These are phyloP conservation scores for Polytolypa hystricis DNA, from an alignment of 2,329 filamentous ascomycete genomes.

Conservation along the genomic window DNA sequence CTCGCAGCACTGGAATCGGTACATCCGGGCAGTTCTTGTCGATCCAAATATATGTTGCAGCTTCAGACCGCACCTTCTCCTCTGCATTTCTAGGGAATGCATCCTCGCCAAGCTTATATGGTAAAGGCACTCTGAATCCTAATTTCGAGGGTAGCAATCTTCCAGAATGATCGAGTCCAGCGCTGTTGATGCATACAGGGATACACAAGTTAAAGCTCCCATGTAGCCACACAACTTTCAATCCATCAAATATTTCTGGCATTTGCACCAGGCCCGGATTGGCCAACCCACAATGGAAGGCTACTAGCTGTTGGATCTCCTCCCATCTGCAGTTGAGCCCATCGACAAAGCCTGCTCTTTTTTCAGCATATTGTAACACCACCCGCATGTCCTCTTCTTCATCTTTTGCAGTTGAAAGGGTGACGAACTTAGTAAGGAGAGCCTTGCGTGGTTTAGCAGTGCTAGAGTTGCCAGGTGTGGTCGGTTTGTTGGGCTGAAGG, in stretches of 20 bases:
- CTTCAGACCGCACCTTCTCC: constrained; percentile 16
- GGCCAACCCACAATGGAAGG: constrained; percentile 9
- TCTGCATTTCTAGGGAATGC: constrained; percentile 13
- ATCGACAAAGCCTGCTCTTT: constrained; percentile 5
- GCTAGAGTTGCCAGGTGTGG: background rate
- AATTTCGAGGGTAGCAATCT: constrained; percentile 5
- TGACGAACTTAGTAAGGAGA: constrained; percentile 5
- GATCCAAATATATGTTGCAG: constrained; percentile 15
- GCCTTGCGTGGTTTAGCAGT: constrained; percentile 4
- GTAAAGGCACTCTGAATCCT: constrained; percentile 9
- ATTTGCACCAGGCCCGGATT: constrained; percentile 7
- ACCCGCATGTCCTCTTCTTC: constrained; percentile 9
- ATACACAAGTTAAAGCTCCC: constrained; percentile 12
- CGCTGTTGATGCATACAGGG: constrained; percentile 8
- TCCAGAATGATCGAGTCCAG: background rate
- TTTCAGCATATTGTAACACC: constrained; percentile 6
- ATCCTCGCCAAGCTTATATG: constrained; percentile 13
- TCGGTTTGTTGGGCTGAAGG: background rate
- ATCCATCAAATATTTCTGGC: constrained; percentile 4
- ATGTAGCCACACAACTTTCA: constrained; percentile 7
- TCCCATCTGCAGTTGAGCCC: constrained; percentile 3
- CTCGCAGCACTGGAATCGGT: constrained; percentile 12
- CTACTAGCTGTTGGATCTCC: constrained; percentile 8
- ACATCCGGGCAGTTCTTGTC: constrained; percentile 13
- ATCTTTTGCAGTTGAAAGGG: constrained; percentile 6